A percentile compares a stretch with the other conserved stretches of the same genome.
These are phyloP conservation scores for Cicer yamashitae DNA, from an alignment of 306 rosid genomes.

Conservation along the genomic window DNA sequence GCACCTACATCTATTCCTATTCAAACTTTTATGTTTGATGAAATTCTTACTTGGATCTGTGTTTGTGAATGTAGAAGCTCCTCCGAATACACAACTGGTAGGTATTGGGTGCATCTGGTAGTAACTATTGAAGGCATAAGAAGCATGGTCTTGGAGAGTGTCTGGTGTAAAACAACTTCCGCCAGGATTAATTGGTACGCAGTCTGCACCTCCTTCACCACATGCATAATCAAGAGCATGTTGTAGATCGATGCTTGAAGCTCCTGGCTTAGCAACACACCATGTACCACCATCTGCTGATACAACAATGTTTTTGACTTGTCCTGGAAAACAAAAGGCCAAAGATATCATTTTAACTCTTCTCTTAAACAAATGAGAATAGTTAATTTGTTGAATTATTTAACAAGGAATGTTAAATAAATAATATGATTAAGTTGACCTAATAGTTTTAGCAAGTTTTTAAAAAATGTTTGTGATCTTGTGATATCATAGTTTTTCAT, in stretches of 20 bases:
- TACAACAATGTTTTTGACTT: neutral
- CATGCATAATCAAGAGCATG: constrained; percentile 95
- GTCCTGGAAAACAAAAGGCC: constrained; percentile 61
- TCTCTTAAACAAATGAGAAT: constrained; percentile 15
- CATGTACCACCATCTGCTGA: constrained; percentile 73
- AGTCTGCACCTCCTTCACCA: constrained; percentile 88
- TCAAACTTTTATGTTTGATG: constrained; percentile 15
- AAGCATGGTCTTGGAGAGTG: constrained; percentile 77
- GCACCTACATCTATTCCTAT: neutral
- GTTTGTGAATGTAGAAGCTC: constrained; percentile 68
- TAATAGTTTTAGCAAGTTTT: too few species aligned
- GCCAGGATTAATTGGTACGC: constrained; percentile 72
- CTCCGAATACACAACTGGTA: constrained; percentile 85
- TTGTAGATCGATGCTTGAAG: constrained; percentile 79
- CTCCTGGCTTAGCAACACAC: constrained; percentile 76
- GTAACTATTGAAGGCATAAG: constrained; percentile 86
- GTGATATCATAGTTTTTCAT: too few species aligned
- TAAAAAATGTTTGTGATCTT: too few species aligned
- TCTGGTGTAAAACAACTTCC: constrained; percentile 79
- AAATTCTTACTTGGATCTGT: constrained; percentile 87
- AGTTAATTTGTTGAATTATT: neutral
- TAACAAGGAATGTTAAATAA: too few species aligned
- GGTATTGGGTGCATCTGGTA: constrained; percentile 85
- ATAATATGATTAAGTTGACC: too few species aligned
- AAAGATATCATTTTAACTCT: constrained; percentile 22